Conservation (phyloP, 75 land plant species). For the Picea sitchensis region DNA sequence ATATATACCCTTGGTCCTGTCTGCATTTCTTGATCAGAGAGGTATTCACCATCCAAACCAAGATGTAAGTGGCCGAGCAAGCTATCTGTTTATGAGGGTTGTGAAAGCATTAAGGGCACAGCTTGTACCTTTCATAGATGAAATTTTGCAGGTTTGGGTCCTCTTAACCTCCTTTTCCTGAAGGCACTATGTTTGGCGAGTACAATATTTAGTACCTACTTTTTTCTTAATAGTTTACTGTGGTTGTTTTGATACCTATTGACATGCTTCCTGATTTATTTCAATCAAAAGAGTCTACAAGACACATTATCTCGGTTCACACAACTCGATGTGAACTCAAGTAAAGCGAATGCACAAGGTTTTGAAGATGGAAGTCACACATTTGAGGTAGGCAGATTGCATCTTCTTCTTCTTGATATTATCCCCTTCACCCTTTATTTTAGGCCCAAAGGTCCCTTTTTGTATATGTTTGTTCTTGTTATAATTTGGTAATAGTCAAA, state of each 20-base stretch:
- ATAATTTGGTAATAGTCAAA: background rate
- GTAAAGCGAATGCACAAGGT: slow-evolving; percentile 37
- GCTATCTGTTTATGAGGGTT: slow-evolving; percentile 95
- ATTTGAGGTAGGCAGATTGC: slow-evolving; percentile 65
- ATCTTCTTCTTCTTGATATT: no score
- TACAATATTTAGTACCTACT: background rate
- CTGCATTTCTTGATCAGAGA: slow-evolving; percentile 89
- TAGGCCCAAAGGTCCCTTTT: no score
- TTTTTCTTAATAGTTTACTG: background rate
- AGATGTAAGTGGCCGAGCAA: slow-evolving; percentile 87
- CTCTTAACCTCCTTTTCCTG: background rate
- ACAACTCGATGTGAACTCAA: slow-evolving; percentile 29
- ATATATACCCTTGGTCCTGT: slow-evolving; percentile 68
- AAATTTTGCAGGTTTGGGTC: slow-evolving; percentile 80
- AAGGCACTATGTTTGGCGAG: background rate
- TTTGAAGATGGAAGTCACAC: slow-evolving; percentile 88
- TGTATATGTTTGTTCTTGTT: background rate
- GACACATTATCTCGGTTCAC: slow-evolving; percentile 70
- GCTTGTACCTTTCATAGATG: slow-evolving; percentile 83
- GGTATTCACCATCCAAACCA: slow-evolving; percentile 92
- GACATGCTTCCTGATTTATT: slow-evolving; percentile 2
- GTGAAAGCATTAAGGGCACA: slow-evolving; percentile 82
- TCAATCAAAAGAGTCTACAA: slow-evolving; percentile 71
- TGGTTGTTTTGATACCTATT: background rate
- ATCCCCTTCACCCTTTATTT: no score